Conservation (phyloP, 495 filamentous ascomycete genomes). For the Aspergillus incahuasiensis region DNA sequence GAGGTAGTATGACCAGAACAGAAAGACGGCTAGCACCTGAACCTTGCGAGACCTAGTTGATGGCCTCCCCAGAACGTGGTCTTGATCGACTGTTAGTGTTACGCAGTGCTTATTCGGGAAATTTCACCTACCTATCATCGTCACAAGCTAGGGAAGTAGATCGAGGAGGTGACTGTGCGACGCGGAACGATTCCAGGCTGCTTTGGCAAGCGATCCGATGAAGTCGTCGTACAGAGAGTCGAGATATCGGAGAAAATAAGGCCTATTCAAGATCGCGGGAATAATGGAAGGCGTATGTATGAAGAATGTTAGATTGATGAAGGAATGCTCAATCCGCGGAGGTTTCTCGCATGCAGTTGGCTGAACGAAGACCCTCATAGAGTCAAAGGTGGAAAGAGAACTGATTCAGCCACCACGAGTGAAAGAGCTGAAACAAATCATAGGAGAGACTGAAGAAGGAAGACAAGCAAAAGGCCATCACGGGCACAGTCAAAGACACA, state of each 20-base stretch:
- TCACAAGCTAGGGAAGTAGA: conserved; percentile 6
- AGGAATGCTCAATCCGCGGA: neutral
- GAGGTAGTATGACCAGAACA: conserved; percentile 87
- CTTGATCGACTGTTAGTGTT: conserved; percentile 31
- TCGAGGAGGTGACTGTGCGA: neutral
- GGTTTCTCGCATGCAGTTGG: neutral
- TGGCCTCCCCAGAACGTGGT: conserved; percentile 89
- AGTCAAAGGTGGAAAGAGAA: neutral
- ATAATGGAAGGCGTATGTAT: neutral
- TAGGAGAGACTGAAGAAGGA: neutral
- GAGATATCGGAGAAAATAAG: neutral
- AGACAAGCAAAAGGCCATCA: neutral
- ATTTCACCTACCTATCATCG: conserved; percentile 34
- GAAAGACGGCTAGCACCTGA: conserved; percentile 84
- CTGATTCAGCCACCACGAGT: neutral
- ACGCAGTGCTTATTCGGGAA: neutral
- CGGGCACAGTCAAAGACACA: conserved; percentile 18
- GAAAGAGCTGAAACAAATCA: neutral
- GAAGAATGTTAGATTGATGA: neutral
- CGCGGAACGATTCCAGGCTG: neutral
- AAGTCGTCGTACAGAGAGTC: neutral
- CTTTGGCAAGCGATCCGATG: neutral
- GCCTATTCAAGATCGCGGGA: neutral
- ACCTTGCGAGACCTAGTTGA: conserved; percentile 87
- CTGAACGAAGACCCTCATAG: neutral